Conservation (phyloP, 805 yeast species). For the Metschnikowia sp. region DNA sequence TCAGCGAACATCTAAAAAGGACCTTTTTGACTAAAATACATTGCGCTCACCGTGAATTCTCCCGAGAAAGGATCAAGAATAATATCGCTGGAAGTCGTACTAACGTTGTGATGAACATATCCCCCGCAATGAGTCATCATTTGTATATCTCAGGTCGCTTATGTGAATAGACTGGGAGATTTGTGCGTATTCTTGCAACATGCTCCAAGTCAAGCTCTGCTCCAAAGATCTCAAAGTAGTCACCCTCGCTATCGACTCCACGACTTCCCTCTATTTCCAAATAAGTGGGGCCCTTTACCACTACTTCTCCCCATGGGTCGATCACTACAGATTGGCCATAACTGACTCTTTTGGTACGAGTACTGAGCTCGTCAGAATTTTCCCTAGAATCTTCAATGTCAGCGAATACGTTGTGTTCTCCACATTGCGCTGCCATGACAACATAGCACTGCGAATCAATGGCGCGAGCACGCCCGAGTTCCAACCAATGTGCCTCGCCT, state of each 20-base stretch:
- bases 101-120: not conserved
- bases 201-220: conserved; percentile 64
- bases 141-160: conserved; percentile 53
- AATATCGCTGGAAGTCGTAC: no score
- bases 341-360: conserved; percentile 50
- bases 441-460: conserved; percentile 86
- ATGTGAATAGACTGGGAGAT: conserved; percentile 79
- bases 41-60: no score
- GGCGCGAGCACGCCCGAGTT: conserved; percentile 79
- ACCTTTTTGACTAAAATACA: no score
- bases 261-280: conserved; percentile 19
- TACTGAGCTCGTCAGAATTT: conserved; percentile 4
- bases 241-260: conserved; percentile 28
- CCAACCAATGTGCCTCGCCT: conserved; percentile 88
- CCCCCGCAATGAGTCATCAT: not conserved
- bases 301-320: conserved; percentile 87
- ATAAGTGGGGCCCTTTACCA: conserved; percentile 47
- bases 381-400: conserved; percentile 24
- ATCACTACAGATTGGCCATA: conserved; percentile 85
- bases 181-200: conserved; percentile 50
- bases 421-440: conserved; percentile 85
- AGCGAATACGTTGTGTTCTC: conserved; percentile 58
- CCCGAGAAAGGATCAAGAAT: no score
- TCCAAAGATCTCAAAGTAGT: conserved; percentile 41
- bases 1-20: no score